A percentile compares a stretch with the other conserved stretches of the same genome.
phyloP scores from a whole-genome alignment of 768 basidiomycete genomes.

The Exidia glandulosa region DNA sequence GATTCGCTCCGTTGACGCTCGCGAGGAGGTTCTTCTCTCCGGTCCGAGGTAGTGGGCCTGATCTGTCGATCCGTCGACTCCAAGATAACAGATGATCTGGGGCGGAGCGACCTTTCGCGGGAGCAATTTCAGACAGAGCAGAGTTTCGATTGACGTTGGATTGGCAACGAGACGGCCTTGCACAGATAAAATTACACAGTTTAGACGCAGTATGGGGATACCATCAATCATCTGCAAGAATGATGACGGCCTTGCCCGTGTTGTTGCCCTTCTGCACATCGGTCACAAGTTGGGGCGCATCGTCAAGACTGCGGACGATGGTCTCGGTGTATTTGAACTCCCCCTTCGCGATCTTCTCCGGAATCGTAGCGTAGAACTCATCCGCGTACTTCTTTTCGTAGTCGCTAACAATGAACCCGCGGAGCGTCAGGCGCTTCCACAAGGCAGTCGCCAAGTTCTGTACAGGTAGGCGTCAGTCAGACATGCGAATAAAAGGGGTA shows the following conservation, averaged over 20 bases:
- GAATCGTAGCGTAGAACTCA: slow-evolving; percentile 33
- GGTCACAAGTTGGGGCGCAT: slow-evolving; percentile 26
- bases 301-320: slow-evolving; percentile 32
- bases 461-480: slow-evolving; percentile 5
- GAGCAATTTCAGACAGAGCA: too few species aligned
- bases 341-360: slow-evolving; percentile 31
- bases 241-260: slow-evolving; percentile 16
- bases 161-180: too few species aligned
- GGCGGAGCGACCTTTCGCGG: too few species aligned
- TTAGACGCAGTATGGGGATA: not conserved
- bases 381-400: slow-evolving; percentile 25
- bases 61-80: too few species aligned
- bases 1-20: too few species aligned
- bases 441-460: slow-evolving; percentile 32
- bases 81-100: too few species aligned
- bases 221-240: not conserved
- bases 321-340: slow-evolving; percentile 40
- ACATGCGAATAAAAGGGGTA: slow-evolving; percentile 20
- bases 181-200: not conserved
- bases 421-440: slow-evolving; percentile 30
- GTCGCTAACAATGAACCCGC: slow-evolving; percentile 34
- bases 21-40: too few species aligned
- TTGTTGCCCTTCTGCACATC: slow-evolving; percentile 26
- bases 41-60: too few species aligned
- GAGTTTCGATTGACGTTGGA: too few species aligned